A percentile compares a stretch with the other conserved stretches of the same genome.
Conservation (phyloP, 2,329 filamentous ascomycete genomes). For the Pezicula carpinea region DNA sequence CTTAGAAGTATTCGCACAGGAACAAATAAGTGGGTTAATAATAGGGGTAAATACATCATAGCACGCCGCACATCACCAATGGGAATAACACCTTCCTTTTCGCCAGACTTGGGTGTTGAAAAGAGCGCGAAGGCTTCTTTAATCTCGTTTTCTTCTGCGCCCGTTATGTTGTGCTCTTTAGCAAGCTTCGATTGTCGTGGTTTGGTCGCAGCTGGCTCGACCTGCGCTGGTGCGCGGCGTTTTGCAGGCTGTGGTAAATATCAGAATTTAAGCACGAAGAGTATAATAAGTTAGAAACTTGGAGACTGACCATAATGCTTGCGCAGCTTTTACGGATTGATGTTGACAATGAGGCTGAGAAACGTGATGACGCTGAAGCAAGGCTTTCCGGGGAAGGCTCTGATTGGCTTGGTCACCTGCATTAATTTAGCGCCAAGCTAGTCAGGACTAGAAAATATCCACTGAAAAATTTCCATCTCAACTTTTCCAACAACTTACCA, state of each 20-base stretch:
- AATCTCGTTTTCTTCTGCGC: slow-evolving; percentile 84
- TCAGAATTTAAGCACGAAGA: neutral
- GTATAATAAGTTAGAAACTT: neutral
- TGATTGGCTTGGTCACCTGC: neutral
- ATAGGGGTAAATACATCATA: slow-evolving; percentile 57
- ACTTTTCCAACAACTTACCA: neutral
- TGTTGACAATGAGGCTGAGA: neutral
- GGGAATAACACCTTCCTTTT: slow-evolving; percentile 55
- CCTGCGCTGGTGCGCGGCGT: slow-evolving; percentile 20
- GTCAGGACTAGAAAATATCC: neutral
- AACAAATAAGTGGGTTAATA: slow-evolving; percentile 1
- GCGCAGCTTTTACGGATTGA: neutral
- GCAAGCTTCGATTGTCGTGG: slow-evolving; percentile 80
- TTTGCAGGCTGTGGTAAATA: slow-evolving; percentile 22
- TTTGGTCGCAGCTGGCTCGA: slow-evolving; percentile 28
- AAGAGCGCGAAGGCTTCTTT: slow-evolving; percentile 87
- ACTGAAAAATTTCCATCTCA: neutral
- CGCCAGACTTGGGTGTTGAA: slow-evolving; percentile 62
- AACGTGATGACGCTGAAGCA: neutral
- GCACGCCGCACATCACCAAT: slow-evolving; percentile 57
- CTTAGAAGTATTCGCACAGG: neutral
- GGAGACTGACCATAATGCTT: neutral
- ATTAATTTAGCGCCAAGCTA: neutral
- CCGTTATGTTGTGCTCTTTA: slow-evolving; percentile 82
- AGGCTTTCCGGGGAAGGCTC: neutral